Evolutionary conservation across 2,329 filamentous ascomycete genomes (phyloP).

Genomic region (Arthroderma sp.): DNA sequence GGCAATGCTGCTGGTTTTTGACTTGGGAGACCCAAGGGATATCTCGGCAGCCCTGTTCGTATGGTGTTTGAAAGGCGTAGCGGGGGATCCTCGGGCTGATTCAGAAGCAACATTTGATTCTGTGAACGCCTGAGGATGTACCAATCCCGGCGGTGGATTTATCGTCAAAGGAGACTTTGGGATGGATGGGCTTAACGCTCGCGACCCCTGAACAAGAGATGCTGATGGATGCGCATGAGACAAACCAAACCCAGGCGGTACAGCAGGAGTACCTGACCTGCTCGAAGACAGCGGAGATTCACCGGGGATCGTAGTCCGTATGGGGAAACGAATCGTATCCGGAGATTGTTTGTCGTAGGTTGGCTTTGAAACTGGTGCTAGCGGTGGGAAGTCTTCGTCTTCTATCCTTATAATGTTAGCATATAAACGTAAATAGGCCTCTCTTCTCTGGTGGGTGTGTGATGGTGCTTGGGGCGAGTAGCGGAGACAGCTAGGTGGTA

Average conservation of each 20-base stretch:
- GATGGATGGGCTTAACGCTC: slow-evolving; percentile 13
- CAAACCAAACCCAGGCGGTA: slow-evolving; percentile 33
- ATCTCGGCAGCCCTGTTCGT: slow-evolving; percentile 27
- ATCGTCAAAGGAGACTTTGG: slow-evolving; percentile 7
- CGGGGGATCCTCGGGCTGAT: slow-evolving; percentile 14
- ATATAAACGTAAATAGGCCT: slow-evolving; percentile 7
- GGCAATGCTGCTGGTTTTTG: slow-evolving; percentile 17
- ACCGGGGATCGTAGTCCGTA: slow-evolving; percentile 24
- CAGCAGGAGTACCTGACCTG: slow-evolving; percentile 29
- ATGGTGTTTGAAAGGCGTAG: slow-evolving; percentile 17
- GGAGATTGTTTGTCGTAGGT: slow-evolving; percentile 23
- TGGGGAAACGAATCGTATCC: slow-evolving; percentile 28
- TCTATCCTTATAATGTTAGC: slow-evolving; percentile 22
- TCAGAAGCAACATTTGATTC: slow-evolving; percentile 17
- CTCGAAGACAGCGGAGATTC: slow-evolving; percentile 17
- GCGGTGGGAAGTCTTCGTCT: slow-evolving; percentile 39
- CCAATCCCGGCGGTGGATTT: slow-evolving; percentile 20
- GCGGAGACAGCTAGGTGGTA: neutral
- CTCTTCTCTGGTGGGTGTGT: neutral
- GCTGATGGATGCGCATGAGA: slow-evolving; percentile 31
- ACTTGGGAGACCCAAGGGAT: slow-evolving; percentile 33
- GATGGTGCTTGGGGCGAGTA: neutral
- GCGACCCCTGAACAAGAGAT: slow-evolving; percentile 23
- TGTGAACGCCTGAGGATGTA: slow-evolving; percentile 19
- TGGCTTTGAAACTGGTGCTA: slow-evolving; percentile 25